These are phyloP conservation scores for Plectosphaerella plurivora DNA, from an alignment of 2,329 filamentous ascomycete species.

Conservation along the genomic window DNA sequence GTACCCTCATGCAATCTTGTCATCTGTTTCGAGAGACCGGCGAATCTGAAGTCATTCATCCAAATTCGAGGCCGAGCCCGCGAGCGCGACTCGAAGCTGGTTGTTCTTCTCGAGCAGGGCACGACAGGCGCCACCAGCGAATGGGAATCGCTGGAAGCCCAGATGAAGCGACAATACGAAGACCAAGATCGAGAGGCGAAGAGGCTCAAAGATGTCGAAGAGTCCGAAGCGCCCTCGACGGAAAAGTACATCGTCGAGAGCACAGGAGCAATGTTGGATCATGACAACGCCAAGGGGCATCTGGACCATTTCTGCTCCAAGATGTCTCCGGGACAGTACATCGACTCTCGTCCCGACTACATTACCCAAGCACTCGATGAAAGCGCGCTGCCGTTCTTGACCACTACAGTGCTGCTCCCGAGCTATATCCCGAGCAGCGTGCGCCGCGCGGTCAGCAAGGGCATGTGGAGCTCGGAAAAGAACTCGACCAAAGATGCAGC, in stretches of 20 bases:
- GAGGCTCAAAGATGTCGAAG: slow-evolving; percentile 43
- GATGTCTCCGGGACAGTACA: slow-evolving; percentile 52
- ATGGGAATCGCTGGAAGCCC: slow-evolving; percentile 64
- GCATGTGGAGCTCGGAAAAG: slow-evolving; percentile 65
- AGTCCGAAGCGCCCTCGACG: slow-evolving; percentile 20
- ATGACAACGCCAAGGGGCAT: slow-evolving; percentile 70
- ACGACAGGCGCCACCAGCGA: slow-evolving; percentile 23
- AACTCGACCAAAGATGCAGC: slow-evolving; percentile 77
- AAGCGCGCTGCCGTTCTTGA: slow-evolving; percentile 25
- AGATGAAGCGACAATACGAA: slow-evolving; percentile 69
- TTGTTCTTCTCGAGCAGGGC: slow-evolving; percentile 35
- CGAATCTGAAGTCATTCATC: slow-evolving; percentile 52
- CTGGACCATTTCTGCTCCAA: slow-evolving; percentile 76
- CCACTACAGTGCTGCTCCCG: slow-evolving; percentile 66
- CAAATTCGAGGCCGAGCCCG: slow-evolving; percentile 52
- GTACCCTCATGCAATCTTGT: slow-evolving; percentile 61
- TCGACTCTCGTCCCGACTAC: slow-evolving; percentile 66
- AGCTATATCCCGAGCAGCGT: slow-evolving; percentile 60
- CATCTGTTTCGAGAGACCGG: slow-evolving; percentile 48
- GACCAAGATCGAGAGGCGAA: slow-evolving; percentile 53
- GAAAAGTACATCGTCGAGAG: slow-evolving; percentile 29
- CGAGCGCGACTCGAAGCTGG: slow-evolving; percentile 44
- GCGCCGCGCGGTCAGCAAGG: slow-evolving; percentile 45
- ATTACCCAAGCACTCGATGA: slow-evolving; percentile 38
- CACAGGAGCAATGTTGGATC: slow-evolving; percentile 61